Evolutionary conservation across 345 rosid species (phyloP).

Genomic region (Murraya koenigii): DNA sequence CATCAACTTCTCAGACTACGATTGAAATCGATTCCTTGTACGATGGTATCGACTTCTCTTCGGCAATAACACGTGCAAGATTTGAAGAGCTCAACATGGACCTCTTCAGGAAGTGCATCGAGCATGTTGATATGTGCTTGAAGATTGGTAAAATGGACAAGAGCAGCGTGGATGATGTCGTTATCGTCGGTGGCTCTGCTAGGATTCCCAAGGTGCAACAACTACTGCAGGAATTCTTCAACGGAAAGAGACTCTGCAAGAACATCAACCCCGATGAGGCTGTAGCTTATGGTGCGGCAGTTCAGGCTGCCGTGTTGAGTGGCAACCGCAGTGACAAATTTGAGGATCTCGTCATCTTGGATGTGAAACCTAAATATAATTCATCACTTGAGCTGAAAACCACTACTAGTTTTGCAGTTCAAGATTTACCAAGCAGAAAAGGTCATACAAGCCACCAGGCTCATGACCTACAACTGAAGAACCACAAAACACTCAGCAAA

Average conservation of each 20-base stretch:
- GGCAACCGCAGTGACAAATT: constrained; percentile 40
- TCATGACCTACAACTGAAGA: background rate
- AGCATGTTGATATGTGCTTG: constrained; percentile 43
- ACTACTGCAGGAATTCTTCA: constrained; percentile 38
- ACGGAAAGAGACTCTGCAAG: constrained; percentile 48
- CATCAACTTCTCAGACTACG: constrained; percentile 32
- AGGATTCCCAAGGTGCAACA: constrained; percentile 55
- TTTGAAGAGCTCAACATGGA: constrained; percentile 48
- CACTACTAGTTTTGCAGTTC: background rate
- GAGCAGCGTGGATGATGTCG: constrained; percentile 42
- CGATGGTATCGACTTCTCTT: constrained; percentile 40
- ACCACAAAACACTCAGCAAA: background rate
- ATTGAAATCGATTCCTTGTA: constrained; percentile 40
- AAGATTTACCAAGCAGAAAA: background rate
- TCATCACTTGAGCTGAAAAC: background rate
- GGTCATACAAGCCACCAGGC: background rate
- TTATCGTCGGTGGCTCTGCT: constrained; percentile 50
- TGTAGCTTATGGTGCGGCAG: constrained; percentile 49
- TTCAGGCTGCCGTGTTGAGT: constrained; percentile 46
- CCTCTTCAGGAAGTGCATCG: constrained; percentile 38
- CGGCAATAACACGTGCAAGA: constrained; percentile 33
- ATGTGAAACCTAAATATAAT: constrained; percentile 29
- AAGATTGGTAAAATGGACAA: constrained; percentile 46
- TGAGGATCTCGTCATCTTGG: constrained; percentile 32
- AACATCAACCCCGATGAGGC: constrained; percentile 49